Percentiles rank a stretch among this genome's conserved stretches.
Conservation (phyloP, 2,329 filamentous ascomycete genomes). For the Hypoxylon sp. region DNA sequence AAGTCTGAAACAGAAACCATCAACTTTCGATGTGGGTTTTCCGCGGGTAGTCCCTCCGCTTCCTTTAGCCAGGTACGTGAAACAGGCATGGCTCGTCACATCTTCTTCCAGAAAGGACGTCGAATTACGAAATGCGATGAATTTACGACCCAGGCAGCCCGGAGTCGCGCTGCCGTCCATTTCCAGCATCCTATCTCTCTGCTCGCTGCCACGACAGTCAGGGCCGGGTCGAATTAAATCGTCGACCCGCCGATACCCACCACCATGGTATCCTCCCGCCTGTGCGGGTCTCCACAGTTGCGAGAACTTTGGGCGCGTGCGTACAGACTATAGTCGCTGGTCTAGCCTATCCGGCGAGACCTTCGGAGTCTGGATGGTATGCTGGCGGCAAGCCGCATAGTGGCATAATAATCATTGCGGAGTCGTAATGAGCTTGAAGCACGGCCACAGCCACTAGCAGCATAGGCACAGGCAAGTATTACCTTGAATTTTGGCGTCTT, state of each 20-base stretch:
- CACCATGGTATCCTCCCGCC: constrained; percentile 33
- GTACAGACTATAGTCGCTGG: constrained; percentile 32
- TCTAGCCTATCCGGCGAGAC: constrained; percentile 34
- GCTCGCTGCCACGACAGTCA: constrained; percentile 6
- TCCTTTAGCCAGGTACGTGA: constrained; percentile 50
- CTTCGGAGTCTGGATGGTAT: constrained; percentile 29
- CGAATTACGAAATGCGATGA: constrained; percentile 41
- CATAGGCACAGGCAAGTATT: background rate
- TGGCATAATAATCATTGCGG: constrained; percentile 27
- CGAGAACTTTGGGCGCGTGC: constrained; percentile 41
- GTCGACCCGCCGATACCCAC: constrained; percentile 35
- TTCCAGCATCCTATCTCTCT: constrained; percentile 19
- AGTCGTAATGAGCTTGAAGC: constrained; percentile 26
- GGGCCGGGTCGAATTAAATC: constrained; percentile 20
- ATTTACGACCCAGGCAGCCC: constrained; percentile 8
- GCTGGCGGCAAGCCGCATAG: constrained; percentile 41
- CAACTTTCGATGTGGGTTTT: constrained; percentile 38
- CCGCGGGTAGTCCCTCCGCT: constrained; percentile 35
- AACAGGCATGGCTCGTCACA: constrained; percentile 51
- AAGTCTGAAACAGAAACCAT: constrained; percentile 48
- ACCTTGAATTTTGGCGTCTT: constrained; percentile 7
- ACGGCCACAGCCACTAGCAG: constrained; percentile 20
- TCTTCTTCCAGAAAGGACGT: constrained; percentile 50
- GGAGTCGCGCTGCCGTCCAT: constrained; percentile 22
- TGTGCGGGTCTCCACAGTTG: constrained; percentile 37